Base-by-base conservation (phyloP, 202 grass and related monocot genomes). In the Schoenoplectus tabernaemontani region DNA sequence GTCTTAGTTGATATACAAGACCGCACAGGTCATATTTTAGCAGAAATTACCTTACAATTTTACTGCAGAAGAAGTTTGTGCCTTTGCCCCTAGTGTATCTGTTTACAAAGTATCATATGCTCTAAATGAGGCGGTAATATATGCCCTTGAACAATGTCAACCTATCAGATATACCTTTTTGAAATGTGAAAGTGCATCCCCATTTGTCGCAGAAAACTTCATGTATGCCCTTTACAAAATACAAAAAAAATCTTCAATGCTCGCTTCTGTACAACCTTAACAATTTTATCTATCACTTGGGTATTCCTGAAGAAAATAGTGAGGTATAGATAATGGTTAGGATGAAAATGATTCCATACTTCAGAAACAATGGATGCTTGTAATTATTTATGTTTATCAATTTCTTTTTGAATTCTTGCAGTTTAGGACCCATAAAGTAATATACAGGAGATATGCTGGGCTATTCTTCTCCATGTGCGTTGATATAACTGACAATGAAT, bases 371-470 rank as follows among this genome's bases (percentile, higher is more conserved):
- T 57, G 42, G 54, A 37, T 60, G 12, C 4, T 20, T 79, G 26
- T 3, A 61, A 61, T 64, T 61, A 16, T 78, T 57, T 59, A 20
- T 53, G 63, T 56, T 67, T 59, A 60, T 64, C 46, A 75, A 59
- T 73, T 83, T 44, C 66, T 32, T 10, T 54, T 81, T 22, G 81
- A 79, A 76, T 66, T 87, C 9, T 66, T 96, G 77, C 90, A 93
- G 91, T 97, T 91, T 82, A 81, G 87, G 30, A 93, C 94, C 37
- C 89, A 97, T 54, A 97, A 93, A 90, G 85, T 97, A 78, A 97
- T 97, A 73, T 97, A 97, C 89, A 97, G 91, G 82, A 90, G 94
- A 93, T 97, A 97, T 87, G 94, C 91, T 15, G 94, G 94, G 78
- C 77, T 97, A 1, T 97, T 97, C 83, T 97, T 97, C 78, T 92